Conservation (phyloP, 345 rosid genomes). For the Lepidium aucheri region DNA sequence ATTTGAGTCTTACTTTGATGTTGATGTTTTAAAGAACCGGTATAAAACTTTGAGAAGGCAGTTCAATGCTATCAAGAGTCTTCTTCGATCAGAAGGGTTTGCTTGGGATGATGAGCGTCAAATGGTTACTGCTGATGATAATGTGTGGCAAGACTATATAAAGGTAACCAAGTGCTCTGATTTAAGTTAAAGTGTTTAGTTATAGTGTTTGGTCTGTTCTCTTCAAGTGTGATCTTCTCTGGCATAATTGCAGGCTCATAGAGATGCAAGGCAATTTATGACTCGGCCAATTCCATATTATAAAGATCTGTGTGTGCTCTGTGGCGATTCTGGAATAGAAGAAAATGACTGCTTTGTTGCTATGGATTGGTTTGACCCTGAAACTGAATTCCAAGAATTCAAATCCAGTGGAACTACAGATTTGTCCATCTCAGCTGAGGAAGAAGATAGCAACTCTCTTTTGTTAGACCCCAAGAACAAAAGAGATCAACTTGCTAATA, state of each 20-base stretch:
- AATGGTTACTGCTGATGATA: conserved; percentile 82
- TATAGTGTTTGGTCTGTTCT: neutral
- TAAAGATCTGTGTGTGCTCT: conserved; percentile 60
- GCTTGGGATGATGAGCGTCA: conserved; percentile 77
- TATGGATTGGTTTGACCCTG: conserved; percentile 44
- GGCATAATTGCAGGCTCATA: conserved; percentile 47
- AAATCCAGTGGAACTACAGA: conserved; percentile 26
- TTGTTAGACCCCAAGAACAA: conserved; percentile 32
- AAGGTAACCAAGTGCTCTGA: conserved; percentile 36
- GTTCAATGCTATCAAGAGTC: conserved; percentile 53
- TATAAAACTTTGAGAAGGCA: conserved; percentile 74
- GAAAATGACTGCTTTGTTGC: conserved; percentile 39
- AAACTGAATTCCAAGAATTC: conserved; percentile 30
- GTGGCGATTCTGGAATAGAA: conserved; percentile 34
- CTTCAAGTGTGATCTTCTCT: neutral
- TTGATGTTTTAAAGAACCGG: conserved; percentile 73
- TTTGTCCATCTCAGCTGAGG: conserved; percentile 30
- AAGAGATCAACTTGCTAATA: conserved; percentile 34
- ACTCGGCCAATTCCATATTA: conserved; percentile 68
- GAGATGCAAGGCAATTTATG: conserved; percentile 73
- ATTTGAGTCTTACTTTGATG: conserved; percentile 52
- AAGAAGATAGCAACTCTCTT: conserved; percentile 32
- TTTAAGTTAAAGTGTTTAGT: neutral
- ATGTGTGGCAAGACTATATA: conserved; percentile 78
- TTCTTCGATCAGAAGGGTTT: conserved; percentile 67